phyloP scores from a whole-genome alignment of 352 stramenopile genomes.

The Phytophthora palmivora region DNA sequence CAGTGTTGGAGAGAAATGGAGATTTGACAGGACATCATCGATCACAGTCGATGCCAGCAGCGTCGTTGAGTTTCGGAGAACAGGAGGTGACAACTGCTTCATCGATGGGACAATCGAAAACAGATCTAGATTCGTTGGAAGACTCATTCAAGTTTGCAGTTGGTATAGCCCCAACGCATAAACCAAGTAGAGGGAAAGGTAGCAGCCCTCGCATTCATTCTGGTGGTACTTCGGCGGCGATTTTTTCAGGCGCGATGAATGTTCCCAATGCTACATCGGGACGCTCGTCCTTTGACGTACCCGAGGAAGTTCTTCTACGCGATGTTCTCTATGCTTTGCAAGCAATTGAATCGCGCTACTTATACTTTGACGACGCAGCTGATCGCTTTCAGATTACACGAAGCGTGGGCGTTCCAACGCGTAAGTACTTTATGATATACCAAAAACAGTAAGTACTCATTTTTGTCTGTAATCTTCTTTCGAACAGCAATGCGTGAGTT shows the following conservation, averaged over 20 bases:
- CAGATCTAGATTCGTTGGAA: slow-evolving; percentile 66
- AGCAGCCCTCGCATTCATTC: slow-evolving; percentile 26
- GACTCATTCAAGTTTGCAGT: slow-evolving; percentile 85
- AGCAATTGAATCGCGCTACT: slow-evolving; percentile 92
- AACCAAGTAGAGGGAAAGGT: slow-evolving; percentile 33
- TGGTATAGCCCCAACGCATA: slow-evolving; percentile 58
- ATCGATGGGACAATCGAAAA: slow-evolving; percentile 22
- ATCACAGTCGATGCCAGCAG: slow-evolving; percentile 35
- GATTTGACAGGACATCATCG: slow-evolving; percentile 24
- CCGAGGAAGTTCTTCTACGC: slow-evolving; percentile 90
- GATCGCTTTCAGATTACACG: slow-evolving; percentile 86
- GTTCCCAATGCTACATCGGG: slow-evolving; percentile 8
- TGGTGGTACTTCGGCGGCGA: neutral
- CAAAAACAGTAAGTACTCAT: slow-evolving; percentile 14
- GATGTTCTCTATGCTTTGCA: slow-evolving; percentile 93
- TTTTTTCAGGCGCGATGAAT: neutral
- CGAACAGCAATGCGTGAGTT: slow-evolving; percentile 80
- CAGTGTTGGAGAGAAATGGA: slow-evolving; percentile 10
- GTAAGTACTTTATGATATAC: slow-evolving; percentile 46
- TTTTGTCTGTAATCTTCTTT: slow-evolving; percentile 4
- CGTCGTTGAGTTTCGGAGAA: slow-evolving; percentile 20
- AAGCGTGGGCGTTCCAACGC: slow-evolving; percentile 76
- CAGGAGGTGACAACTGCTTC: slow-evolving; percentile 5
- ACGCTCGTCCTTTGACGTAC: slow-evolving; percentile 66
- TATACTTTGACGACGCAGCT: slow-evolving; percentile 81